Percentiles rank a stretch among this genome's conserved stretches.
Conservation (phyloP, 2,329 filamentous ascomycete genomes). For the Xylariaceae sp. region DNA sequence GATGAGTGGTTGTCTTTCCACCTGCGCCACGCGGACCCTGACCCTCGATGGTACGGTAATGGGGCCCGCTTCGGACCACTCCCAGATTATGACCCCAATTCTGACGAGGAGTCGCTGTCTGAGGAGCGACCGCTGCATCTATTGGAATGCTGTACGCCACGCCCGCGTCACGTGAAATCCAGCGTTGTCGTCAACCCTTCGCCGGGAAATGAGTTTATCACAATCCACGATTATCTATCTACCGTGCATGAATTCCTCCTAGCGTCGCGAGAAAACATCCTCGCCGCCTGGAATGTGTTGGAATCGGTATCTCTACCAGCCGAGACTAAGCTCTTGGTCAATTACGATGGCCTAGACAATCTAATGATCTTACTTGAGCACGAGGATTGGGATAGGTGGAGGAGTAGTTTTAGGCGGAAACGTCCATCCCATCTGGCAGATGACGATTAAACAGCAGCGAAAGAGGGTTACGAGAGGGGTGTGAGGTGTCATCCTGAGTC, state of each 20-base stretch:
- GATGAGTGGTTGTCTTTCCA: neutral
- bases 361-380: no score
- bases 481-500: no score
- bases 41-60: neutral
- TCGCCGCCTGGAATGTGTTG: neutral
- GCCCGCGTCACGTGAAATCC: neutral
- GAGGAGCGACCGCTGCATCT: neutral
- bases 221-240: conserved; percentile 6
- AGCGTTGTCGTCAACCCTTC: neutral
- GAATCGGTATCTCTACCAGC: neutral
- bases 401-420: no score
- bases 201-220: conserved; percentile 5
- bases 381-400: no score
- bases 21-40: neutral
- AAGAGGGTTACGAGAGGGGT: no score
- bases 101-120: neutral
- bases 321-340: neutral
- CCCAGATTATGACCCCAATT: neutral
- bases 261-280: neutral
- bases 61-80: neutral
- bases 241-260: neutral
- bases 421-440: no score
- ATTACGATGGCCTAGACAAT: neutral
- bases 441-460: no score
- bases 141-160: conserved; percentile 2